Conservation (phyloP, 106 monocot genomes). For the Acorus gramineus region DNA sequence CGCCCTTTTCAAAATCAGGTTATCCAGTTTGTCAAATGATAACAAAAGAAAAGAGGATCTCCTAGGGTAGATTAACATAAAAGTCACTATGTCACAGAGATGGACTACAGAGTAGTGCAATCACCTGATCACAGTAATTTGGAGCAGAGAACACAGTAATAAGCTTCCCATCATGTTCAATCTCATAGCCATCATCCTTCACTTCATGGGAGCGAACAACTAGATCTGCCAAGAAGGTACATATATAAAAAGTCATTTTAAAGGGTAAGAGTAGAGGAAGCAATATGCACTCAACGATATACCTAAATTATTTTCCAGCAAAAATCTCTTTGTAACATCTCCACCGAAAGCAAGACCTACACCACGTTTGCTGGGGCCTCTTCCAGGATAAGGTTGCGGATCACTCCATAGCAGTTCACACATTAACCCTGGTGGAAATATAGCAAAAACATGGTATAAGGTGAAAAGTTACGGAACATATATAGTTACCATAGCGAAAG, state of each 20-base stretch:
- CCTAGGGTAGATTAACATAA: neutral
- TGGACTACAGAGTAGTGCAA: neutral
- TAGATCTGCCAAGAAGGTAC: conserved; percentile 41
- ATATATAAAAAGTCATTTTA: neutral
- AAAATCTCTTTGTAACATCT: conserved; percentile 86
- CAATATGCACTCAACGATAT: neutral
- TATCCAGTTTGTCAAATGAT: too few species aligned
- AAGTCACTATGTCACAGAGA: neutral
- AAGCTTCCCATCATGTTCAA: conserved; percentile 91
- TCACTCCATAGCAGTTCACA: conserved; percentile 99
- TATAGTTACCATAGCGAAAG: too few species aligned
- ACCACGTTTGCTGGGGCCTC: conserved; percentile 95
- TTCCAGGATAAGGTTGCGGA: conserved; percentile 89
- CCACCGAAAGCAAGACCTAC: conserved; percentile 96
- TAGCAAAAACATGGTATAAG: neutral
- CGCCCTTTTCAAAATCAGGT: too few species aligned
- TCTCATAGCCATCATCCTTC: conserved; percentile 97
- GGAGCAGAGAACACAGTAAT: conserved; percentile 99
- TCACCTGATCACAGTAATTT: conserved; percentile 95
- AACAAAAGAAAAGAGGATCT: too few species aligned
- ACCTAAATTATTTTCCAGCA: conserved; percentile 91
- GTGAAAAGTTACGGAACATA: neutral
- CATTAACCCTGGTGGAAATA: conserved; percentile 61
- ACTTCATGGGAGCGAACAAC: conserved; percentile 96
- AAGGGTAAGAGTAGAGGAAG: conserved; percentile 1